Evolutionary conservation across 768 basidiomycete genomes (phyloP), one percentile per base, ranked within the genome.

Genomic region (Psilocybe cyanescens): DNA sequence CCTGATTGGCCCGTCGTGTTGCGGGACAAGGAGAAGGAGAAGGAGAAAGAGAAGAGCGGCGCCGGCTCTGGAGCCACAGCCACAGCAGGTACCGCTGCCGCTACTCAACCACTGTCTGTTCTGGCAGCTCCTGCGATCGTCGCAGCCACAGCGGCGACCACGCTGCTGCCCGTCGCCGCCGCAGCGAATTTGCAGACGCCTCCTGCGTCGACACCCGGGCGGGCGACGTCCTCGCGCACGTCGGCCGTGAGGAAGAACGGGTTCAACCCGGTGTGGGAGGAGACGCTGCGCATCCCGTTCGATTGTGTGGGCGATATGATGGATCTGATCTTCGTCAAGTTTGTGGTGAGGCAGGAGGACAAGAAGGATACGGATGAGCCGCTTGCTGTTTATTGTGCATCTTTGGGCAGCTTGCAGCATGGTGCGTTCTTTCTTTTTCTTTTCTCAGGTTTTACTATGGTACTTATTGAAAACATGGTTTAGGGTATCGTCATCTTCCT

Each of bases 191-290:
- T 54, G 14, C 17, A 17, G 9, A 48, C 70, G 0, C 68, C 69
- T 0, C 59, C 66, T 31, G 71, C 71, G 6, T 70, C 72, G 4
- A 64, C 75, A 5, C 71, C 76, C 3, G 78, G 81, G 30, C 78
- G 81, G 30, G 79, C 82, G 5, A 72, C 88, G 19, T 79, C 81
- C 4, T 73, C 72, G 56, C 81, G 83, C 41, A 97, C 94, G 2
- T 76, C 75, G 19, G 77, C 82, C 0, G 86, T 96, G 55, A 86
- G 85, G 74, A 90, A 93, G 72, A 96, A 96, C 70, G 94, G 95
- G 0, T 95, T 97, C 78, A 97, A 97, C 72, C 97, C 97, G 0
- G 76, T 86, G 1, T 98, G 95, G 92, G 82, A 92, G 62, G 86
- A 95, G 67, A 71, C 72, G 41, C 74, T 95, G 19, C 73, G 76